phyloP scores from a whole-genome alignment of 345 rosid species.

The Salix udensis region DNA sequence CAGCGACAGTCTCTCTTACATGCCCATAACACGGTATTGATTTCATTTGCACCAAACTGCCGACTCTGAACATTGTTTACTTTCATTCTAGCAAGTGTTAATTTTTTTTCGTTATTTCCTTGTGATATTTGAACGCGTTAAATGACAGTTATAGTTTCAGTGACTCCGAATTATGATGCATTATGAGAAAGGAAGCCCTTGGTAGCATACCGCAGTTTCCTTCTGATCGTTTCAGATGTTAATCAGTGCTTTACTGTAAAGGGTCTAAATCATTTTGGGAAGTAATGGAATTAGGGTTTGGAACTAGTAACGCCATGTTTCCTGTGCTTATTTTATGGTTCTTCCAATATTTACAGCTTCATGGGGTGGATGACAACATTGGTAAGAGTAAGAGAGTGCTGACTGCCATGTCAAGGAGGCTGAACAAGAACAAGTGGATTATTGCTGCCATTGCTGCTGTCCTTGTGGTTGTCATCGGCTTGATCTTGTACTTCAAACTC shows the following conservation, averaged over 20 bases:
- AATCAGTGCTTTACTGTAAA: background rate
- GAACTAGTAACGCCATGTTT: background rate
- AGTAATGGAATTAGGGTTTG: too few relatives aligned
- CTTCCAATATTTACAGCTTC: conserved; percentile 47
- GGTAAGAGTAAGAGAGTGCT: conserved; percentile 85
- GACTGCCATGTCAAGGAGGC: conserved; percentile 70
- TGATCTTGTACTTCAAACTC: conserved; percentile 78
- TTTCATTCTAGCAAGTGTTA: background rate
- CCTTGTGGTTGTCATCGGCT: conserved; percentile 48
- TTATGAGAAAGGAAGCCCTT: background rate
- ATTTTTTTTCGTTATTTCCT: background rate
- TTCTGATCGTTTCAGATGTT: background rate
- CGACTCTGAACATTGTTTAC: background rate
- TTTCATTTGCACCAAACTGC: background rate
- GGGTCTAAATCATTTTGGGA: background rate
- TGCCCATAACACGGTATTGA: conserved; percentile 60
- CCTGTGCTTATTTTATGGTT: conserved; percentile 4
- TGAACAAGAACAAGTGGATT: conserved; percentile 88
- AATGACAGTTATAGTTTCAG: background rate
- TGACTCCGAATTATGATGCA: background rate
- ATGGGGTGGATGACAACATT: conserved; percentile 84
- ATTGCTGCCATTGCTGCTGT: conserved; percentile 50
- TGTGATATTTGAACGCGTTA: background rate
- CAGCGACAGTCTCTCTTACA: conserved; percentile 86
- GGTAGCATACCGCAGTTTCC: background rate